Evolutionary conservation across 371 early-diverging fungal species (phyloP), one percentile per base, ranked within the genome.

Genomic region (Mucor mucedo): DNA sequence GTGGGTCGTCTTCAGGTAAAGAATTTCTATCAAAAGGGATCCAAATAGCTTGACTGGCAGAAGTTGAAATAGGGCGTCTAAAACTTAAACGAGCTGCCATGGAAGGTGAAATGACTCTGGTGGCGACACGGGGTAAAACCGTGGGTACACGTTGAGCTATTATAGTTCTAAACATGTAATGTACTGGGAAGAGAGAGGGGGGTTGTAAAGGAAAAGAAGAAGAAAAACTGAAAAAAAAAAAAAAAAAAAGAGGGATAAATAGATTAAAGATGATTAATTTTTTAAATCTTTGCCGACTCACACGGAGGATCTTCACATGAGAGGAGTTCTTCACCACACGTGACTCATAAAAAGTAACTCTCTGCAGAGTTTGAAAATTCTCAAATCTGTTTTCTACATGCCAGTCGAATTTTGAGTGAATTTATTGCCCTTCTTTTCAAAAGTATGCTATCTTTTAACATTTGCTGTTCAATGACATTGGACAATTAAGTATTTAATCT

Each of bases 1-100:
- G 77, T 5, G 79, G 78, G 55, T 82, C 82, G 41, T 79, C 78
- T 52, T 77, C 77, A 30, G 74, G 63, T n/a, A 79, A 60, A 11
- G 63, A 45, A 10, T 73, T 70, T 38, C 76, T 66, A 44, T 76
- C 76, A 35, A 70, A 41, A 13, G 79, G 78, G 21, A 79, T 62
- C 73, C 77, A 78, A 60, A 83, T 72, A 14, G 71, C 21, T 13
- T 70, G 72, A 9, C 58, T 30, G 2, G 65, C 41, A 3, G 71
- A 64, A 7, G 58, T 70, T 13, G 78, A 76, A 32, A 82, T 52
- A 49, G 45, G 56, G 21, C 77, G 73, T 30, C 32, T 50, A 14
- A 66, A 29, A 40, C 68, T 56, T 10, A 64, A 58, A 16, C 62
- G 65, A 39, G 64, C 48, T n/a, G 74, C 74, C 50, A 64, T 64